These are phyloP conservation scores for Pseudogymnoascus sp. DNA, from an alignment of 2,329 filamentous ascomycete genomes.

Conservation along the genomic window DNA sequence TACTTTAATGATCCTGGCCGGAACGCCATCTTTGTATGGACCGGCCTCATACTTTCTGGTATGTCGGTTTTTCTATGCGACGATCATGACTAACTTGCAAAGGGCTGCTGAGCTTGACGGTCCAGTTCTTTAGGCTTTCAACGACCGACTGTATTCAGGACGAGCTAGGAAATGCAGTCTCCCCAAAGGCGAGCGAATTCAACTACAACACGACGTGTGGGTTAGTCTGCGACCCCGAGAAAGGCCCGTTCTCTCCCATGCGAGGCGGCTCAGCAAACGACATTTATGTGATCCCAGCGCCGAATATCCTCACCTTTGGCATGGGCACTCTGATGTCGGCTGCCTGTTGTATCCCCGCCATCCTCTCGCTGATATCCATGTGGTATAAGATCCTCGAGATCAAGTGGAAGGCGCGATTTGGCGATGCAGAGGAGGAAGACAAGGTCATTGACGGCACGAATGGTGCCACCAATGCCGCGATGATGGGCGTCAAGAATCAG, in stretches of 20 bases:
- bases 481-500: slow-evolving; percentile 47
- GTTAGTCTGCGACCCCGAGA: slow-evolving; percentile 36
- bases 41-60: slow-evolving; percentile 51
- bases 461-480: slow-evolving; percentile 40
- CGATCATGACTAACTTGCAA: slow-evolving; percentile 5
- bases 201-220: slow-evolving; percentile 39
- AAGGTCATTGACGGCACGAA: slow-evolving; percentile 45
- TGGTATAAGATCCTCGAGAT: slow-evolving; percentile 56
- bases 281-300: slow-evolving; percentile 54
- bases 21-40: slow-evolving; percentile 61
- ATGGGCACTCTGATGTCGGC: slow-evolving; percentile 52
- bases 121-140: slow-evolving; percentile 54
- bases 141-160: slow-evolving; percentile 36
- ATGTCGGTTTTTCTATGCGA: slow-evolving; percentile 17
- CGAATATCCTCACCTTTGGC: slow-evolving; percentile 46
- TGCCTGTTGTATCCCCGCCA: slow-evolving; percentile 56
- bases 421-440: slow-evolving; percentile 27
- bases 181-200: slow-evolving; percentile 33
- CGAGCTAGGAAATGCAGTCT: slow-evolving; percentile 31
- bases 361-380: slow-evolving; percentile 52
- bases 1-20: slow-evolving; percentile 57
- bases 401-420: slow-evolving; percentile 46
- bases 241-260: slow-evolving; percentile 47
- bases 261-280: slow-evolving; percentile 47
- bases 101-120: slow-evolving; percentile 51